Evolutionary conservation across 1,284 basidiomycete species (phyloP), one percentile per base, ranked within the genome.

Genomic region (Malassezia furfur): DNA sequence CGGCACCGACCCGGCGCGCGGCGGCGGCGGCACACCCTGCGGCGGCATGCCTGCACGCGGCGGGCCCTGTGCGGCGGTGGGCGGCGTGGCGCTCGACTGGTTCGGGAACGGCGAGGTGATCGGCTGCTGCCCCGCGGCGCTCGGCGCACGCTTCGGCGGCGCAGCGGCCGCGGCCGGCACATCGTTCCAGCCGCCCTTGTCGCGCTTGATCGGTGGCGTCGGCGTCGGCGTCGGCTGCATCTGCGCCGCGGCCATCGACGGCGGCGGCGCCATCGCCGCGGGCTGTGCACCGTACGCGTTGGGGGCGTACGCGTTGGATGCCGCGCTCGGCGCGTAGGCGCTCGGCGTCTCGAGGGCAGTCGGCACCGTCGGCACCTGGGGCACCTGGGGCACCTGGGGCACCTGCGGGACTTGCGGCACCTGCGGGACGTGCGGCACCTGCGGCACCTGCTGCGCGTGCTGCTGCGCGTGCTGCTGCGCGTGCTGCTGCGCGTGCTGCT

Each of bases 51-150:
- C 38, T 22, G 25, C 34, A 28, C 43, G 32, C 35, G 53, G 44
- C 43, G 40, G 22, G 21, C 45, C 52, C 14, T 54, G 52, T 34
- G 49, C 45, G 8, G 15, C 49, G 28, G 35, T 50, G 6, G 15
- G 11, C 3, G 47, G 47, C 32, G n/a, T 14, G 14, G n/a, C 34
- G 32, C 32, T 30, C 21, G 72, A 67, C 47, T 73, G 80, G 64
- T 87, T 88, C 8, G 89, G 87, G 83, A 96, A 94, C 1, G 91
- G 91, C 25, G 87, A 83, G 14, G 84, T 85, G 74, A 96, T 93
- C 10, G 60, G 48, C 44, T 63, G 65, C 21, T 59, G 54, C 22
- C 63, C 63, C 61, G 66, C 63, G 25, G 67, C 67, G 37, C 63
- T 66, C 10, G 64, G 51, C 11, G 66, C 63, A 19, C 66, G 64